A percentile compares a stretch with the other conserved stretches of the same genome.
phyloP scores from a whole-genome alignment of 352 stramenopile species.

The Phytopythium montanum region DNA sequence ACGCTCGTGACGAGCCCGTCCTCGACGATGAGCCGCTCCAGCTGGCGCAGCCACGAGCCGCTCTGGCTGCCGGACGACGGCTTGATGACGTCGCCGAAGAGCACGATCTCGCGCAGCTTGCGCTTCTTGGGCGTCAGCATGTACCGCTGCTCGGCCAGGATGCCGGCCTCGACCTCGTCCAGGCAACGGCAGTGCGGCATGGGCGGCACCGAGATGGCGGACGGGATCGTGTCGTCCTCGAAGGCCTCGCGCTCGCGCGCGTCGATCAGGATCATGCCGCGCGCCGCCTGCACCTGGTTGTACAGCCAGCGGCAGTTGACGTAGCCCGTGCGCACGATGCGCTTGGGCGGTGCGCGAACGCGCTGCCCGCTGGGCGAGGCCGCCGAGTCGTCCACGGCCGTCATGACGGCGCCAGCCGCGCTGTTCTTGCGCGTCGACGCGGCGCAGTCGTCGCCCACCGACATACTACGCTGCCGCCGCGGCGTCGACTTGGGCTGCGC shows the following conservation, averaged over 20 bases:
- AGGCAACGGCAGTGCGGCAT: constrained; percentile 36
- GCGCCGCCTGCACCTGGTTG: constrained; percentile 75
- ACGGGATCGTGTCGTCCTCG: constrained; percentile 74
- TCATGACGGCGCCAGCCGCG: background rate
- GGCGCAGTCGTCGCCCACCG: constrained; percentile 32
- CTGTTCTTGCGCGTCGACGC: constrained; percentile 9
- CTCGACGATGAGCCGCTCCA: constrained; percentile 65
- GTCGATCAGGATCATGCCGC: constrained; percentile 79
- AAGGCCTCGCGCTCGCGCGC: constrained; percentile 44
- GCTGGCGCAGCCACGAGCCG: constrained; percentile 49
- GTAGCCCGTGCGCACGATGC: constrained; percentile 52
- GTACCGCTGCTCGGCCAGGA: constrained; percentile 67
- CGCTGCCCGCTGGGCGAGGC: constrained; percentile 8
- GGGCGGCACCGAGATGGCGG: constrained; percentile 67
- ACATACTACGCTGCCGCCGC: constrained; percentile 18
- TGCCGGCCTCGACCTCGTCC: constrained; percentile 43
- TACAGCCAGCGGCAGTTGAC: constrained; percentile 85
- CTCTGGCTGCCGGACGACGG: constrained; percentile 15
- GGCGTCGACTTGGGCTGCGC: background rate
- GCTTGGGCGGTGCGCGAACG: constrained; percentile 28
- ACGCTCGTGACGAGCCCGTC: constrained; percentile 75
- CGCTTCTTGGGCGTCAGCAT: constrained; percentile 70
- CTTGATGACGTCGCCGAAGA: constrained; percentile 73
- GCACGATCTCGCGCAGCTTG: constrained; percentile 75
- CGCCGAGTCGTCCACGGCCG: constrained; percentile 3